Evolutionary conservation across 148 eudicot species (phyloP), one percentile per base, ranked within the genome.

Genomic region (Spergularia marina): DNA sequence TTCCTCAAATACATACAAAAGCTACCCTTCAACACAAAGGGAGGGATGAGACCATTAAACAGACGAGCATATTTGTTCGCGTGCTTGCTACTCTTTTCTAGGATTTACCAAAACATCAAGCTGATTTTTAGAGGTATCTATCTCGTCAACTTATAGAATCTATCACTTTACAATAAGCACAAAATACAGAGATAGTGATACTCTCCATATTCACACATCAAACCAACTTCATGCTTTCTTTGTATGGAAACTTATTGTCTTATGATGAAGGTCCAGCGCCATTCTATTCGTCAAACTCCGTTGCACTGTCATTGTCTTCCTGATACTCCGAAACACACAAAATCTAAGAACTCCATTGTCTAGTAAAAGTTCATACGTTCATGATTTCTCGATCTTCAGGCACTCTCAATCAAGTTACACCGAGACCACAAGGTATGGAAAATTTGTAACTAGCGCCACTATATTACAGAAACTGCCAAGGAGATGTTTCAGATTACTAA

Each of bases 21-120:
- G 30, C 51, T 44, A 41, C 64, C 63, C 55, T 52, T 54, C 49
- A 66, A 65, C 71, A 78, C 18, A 60, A 52, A 77, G 14, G 47
- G 66, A 16, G 12, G 55, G 55, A 61, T 61, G 58, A 49, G 17
- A 68, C 12, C 69, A 68, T 20, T 4, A 62, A 58, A 55, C 36
- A 12, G 23, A 17, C 18, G 47, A 68, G 12, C 21, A 30, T 17
- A 1, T 66, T 47, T 12, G 71, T 40, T 40, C 25, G 36, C 7
- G 20, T 65, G 53, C 10, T 41, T 40, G 47, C 16, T 40, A 41
- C 52, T 41, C 47, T 12, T 39, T 65, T 40, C 69, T 6, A n/a
- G 11, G 8, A 58, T 58, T 44, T 30, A 6, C 49, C 49, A 44
- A 2, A 44, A 61, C 65, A 61, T 23, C n/a, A 62, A 15, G 2